Conservation (phyloP, 2,329 filamentous ascomycete genomes). For the Gaeumannomyces sp. region DNA sequence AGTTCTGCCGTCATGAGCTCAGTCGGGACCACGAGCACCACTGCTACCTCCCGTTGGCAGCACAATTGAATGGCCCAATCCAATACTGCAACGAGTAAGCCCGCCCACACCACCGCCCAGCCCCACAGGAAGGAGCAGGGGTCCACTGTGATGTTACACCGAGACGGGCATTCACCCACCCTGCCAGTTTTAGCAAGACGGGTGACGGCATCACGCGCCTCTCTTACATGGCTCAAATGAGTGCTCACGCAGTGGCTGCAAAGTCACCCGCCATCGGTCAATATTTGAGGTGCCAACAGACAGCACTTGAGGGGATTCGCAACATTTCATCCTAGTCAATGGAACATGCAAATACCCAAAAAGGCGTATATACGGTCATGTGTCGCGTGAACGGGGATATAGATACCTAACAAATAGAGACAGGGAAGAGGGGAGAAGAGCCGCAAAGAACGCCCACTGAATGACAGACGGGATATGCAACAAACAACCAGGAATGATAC, state of each 20-base stretch:
- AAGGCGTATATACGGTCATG: not conserved
- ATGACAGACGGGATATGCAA: not conserved
- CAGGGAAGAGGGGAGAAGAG: not conserved
- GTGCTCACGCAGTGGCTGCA: too few species aligned
- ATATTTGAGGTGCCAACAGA: too few species aligned
- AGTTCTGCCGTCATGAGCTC: not conserved
- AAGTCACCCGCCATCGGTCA: too few species aligned
- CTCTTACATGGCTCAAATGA: too few species aligned
- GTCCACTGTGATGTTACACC: not conserved
- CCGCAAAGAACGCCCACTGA: not conserved
- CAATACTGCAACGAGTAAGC: not conserved
- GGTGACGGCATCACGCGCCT: not conserved
- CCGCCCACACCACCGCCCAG: not conserved
- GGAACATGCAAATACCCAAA: not conserved
- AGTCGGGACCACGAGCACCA: not conserved
- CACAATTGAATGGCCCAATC: not conserved
- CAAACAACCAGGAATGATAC: slow-evolving; percentile 1
- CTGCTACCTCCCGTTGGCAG: not conserved
- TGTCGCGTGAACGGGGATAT: not conserved
- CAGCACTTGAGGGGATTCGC: too few species aligned
- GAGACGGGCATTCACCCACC: not conserved
- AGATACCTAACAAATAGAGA: not conserved
- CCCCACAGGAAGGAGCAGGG: not conserved
- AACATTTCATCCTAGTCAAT: too few species aligned
- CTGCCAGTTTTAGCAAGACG: not conserved